phyloP scores from a whole-genome alignment of 441 rosid species.

The Populus trichocarpa region DNA sequence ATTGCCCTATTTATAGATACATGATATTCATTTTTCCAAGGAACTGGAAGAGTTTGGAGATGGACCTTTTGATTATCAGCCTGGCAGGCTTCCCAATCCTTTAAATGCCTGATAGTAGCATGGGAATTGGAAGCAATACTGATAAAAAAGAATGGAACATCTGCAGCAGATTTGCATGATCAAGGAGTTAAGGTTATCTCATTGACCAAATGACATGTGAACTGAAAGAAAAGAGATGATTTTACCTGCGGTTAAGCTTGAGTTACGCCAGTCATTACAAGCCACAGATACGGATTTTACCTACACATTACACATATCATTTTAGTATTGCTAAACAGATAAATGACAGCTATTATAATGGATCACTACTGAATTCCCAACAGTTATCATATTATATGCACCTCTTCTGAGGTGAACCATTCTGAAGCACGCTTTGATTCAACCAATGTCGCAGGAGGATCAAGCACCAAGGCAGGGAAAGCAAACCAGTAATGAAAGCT shows the following conservation, averaged over 20 bases:
- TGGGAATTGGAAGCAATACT: conserved; percentile 48
- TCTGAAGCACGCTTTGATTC: conserved; percentile 75
- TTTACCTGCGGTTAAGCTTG: conserved; percentile 68
- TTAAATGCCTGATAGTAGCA: conserved; percentile 59
- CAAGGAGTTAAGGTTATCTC: conserved; percentile 2
- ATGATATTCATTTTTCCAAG: not conserved
- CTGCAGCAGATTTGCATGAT: conserved; percentile 36
- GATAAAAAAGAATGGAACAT: conserved; percentile 84
- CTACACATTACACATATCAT: conserved; percentile 30
- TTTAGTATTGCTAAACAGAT: not conserved
- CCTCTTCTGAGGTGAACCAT: conserved; percentile 71
- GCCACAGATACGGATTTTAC: conserved; percentile 74
- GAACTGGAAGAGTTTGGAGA: conserved; percentile 8
- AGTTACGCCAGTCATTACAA: conserved; percentile 84
- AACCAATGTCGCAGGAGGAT: conserved; percentile 73
- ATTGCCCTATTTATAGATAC: conserved; percentile 1
- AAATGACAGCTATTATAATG: not conserved
- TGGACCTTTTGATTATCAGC: conserved; percentile 72
- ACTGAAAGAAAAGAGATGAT: conserved; percentile 1
- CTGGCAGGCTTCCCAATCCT: conserved; percentile 67
- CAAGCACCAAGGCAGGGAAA: conserved; percentile 82
- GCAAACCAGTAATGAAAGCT: conserved; percentile 89
- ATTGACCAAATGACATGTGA: not conserved
- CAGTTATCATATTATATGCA: conserved; percentile 19
- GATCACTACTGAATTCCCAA: not conserved